Evolutionary conservation across 2,329 filamentous ascomycete genomes (phyloP).

Genomic region (Phaeoacremonium minimum): DNA sequence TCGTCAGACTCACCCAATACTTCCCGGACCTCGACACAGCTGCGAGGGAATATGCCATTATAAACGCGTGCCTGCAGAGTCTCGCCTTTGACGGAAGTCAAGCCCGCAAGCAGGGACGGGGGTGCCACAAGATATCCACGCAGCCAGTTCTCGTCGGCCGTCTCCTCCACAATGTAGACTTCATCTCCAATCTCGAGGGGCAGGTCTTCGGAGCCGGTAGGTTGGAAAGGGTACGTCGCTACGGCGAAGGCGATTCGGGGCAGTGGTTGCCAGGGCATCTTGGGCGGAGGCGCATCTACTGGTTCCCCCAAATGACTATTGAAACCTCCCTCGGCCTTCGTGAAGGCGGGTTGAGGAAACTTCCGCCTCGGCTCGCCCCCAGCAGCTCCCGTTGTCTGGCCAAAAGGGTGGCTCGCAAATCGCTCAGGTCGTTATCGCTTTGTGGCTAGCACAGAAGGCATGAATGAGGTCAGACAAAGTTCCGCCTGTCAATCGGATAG

Average conservation of each 20-base stretch:
- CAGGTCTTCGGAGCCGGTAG: constrained; percentile 81
- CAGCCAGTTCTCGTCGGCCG: constrained; percentile 87
- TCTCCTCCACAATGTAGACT: constrained; percentile 97
- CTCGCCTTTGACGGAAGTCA: constrained; percentile 88
- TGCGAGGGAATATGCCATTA: constrained; percentile 94
- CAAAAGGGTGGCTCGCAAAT: no score
- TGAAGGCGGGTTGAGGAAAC: no score
- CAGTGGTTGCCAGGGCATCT: constrained; percentile 96
- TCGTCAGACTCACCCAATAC: constrained; percentile 73
- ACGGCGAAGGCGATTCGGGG: constrained; percentile 97
- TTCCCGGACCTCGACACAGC: constrained; percentile 92
- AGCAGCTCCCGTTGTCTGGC: no score
- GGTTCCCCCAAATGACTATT: no score
- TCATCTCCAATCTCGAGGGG: constrained; percentile 98
- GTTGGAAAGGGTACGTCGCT: constrained; percentile 89
- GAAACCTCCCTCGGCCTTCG: no score
- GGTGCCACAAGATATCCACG: constrained; percentile 93
- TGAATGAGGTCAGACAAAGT: no score
- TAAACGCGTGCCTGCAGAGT: constrained; percentile 94
- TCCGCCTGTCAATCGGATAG: no score
- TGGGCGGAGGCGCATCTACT: constrained; percentile 14
- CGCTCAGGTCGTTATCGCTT: no score
- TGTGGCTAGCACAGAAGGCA: no score
- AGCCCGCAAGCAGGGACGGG: constrained; percentile 83
- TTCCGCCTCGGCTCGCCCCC: no score